These are phyloP conservation scores for Vigna mungo DNA, from an alignment of 306 rosid genomes.

Conservation along the genomic window DNA sequence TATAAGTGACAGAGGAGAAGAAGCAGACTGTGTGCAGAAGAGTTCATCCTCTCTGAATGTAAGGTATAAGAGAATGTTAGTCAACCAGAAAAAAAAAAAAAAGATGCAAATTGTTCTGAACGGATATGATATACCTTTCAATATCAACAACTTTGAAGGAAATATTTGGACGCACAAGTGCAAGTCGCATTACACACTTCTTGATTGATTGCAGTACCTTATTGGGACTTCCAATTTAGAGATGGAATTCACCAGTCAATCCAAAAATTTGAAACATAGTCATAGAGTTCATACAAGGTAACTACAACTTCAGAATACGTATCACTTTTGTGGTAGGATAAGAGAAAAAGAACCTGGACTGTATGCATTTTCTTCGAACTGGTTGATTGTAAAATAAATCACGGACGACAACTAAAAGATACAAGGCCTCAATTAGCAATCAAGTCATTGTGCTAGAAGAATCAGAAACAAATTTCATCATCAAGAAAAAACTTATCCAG, in stretches of 20 bases:
- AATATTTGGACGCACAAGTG: slow-evolving; percentile 69
- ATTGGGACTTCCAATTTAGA: slow-evolving; percentile 71
- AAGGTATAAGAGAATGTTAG: slow-evolving; percentile 41
- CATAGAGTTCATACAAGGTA: slow-evolving; percentile 43
- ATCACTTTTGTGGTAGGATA: slow-evolving; percentile 9
- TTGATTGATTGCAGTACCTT: slow-evolving; percentile 84
- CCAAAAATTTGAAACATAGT: slow-evolving; percentile 43
- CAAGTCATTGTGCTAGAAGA: slow-evolving; percentile 16
- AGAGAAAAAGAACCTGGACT: slow-evolving; percentile 72
- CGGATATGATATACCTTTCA: slow-evolving; percentile 69
- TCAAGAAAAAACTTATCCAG: slow-evolving; percentile 20
- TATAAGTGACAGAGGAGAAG: slow-evolving; percentile 77
- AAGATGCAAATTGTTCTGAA: slow-evolving; percentile 38
- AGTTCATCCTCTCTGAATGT: slow-evolving; percentile 77
- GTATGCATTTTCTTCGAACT: slow-evolving; percentile 84
- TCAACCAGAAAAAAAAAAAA: slow-evolving; percentile 37
- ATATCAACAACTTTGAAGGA: slow-evolving; percentile 75
- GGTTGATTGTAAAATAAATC: slow-evolving; percentile 98
- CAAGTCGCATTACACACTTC: slow-evolving; percentile 69
- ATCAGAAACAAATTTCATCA: slow-evolving; percentile 24
- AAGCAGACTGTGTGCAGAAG: slow-evolving; percentile 67
- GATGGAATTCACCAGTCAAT: slow-evolving; percentile 54
- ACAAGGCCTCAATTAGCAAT: slow-evolving; percentile 38
- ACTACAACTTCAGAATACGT: slow-evolving; percentile 40
- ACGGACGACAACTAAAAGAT: slow-evolving; percentile 72